These are phyloP conservation scores for Ophiorrhiza pumila DNA, from an alignment of 257 asterid genomes.

Conservation along the genomic window DNA sequence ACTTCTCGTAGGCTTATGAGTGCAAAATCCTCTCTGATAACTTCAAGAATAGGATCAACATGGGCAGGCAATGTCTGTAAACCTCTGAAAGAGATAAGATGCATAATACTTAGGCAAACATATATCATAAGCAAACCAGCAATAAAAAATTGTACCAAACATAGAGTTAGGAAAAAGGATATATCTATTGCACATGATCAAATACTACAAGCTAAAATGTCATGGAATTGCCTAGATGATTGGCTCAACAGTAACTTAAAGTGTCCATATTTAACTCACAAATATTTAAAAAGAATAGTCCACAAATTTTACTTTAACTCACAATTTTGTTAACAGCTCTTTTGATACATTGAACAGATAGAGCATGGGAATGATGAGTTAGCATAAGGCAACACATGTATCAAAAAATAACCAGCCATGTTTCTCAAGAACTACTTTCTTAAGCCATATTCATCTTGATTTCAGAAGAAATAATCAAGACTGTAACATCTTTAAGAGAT, in stretches of 20 bases:
- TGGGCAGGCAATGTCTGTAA: conserved; percentile 59
- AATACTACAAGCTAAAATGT: background rate
- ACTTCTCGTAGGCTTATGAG: conserved; percentile 72
- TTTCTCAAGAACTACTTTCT: background rate
- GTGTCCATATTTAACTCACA: background rate
- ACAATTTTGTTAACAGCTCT: background rate
- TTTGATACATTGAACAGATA: background rate
- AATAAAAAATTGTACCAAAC: background rate
- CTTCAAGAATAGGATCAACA: conserved; percentile 84
- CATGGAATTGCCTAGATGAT: background rate
- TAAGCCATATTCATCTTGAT: background rate
- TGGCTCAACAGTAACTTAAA: background rate
- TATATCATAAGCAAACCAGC: conserved; percentile 2
- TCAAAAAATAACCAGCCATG: background rate
- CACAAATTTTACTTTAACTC: no score
- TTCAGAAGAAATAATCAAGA: background rate
- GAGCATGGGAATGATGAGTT: background rate
- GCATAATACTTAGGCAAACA: background rate
- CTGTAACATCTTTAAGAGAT: background rate
- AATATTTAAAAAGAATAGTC: background rate
- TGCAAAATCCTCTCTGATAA: conserved; percentile 51
- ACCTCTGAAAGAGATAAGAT: conserved; percentile 49
- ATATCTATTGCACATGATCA: background rate
- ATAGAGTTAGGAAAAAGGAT: background rate
- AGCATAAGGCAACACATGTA: background rate